Percentiles rank a stretch among this genome's conserved stretches.
phyloP scores from a whole-genome alignment of 2,329 filamentous ascomycete species.

The Monosporascus sp. region DNA sequence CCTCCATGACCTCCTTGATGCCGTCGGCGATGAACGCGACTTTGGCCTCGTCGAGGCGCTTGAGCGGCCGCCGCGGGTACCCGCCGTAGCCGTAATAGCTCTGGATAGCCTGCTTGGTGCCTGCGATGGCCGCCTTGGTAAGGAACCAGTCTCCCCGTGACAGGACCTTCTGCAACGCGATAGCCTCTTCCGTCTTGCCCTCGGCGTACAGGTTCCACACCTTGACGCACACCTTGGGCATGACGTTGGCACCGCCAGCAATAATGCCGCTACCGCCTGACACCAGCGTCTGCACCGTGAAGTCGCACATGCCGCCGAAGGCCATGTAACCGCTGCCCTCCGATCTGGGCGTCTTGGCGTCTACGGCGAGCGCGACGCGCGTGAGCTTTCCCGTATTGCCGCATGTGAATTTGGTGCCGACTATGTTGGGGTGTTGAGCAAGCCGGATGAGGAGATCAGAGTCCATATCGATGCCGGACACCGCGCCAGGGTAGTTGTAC shows the following conservation, averaged over 20 bases:
- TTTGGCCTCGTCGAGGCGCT: conserved; percentile 55
- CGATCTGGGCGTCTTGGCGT: conserved; percentile 61
- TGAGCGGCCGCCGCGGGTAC: conserved; percentile 66
- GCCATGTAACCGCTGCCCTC: conserved; percentile 71
- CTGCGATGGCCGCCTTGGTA: conserved; percentile 76
- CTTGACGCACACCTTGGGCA: conserved; percentile 74
- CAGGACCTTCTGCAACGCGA: conserved; percentile 70
- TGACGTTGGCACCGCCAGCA: conserved; percentile 77
- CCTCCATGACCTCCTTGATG: conserved; percentile 58
- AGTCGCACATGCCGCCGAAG: conserved; percentile 83
- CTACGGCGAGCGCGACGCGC: conserved; percentile 66
- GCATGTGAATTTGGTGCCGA: conserved; percentile 89
- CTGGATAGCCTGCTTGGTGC: conserved; percentile 81
- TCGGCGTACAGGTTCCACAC: conserved; percentile 72
- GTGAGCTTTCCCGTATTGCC: conserved; percentile 87
- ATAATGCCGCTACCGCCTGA: conserved; percentile 81
- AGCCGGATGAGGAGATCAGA: conserved; percentile 79
- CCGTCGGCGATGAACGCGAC: conserved; percentile 49
- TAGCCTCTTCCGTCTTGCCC: conserved; percentile 70
- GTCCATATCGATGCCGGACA: conserved; percentile 84
- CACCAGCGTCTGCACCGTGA: conserved; percentile 74
- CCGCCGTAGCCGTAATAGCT: conserved; percentile 78
- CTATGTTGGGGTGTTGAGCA: conserved; percentile 74
- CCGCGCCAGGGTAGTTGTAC: conserved; percentile 89
- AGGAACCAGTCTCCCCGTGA: conserved; percentile 77